Evolutionary conservation across 768 basidiomycete species (phyloP).

Genomic region (Termitomyces sp.): DNA sequence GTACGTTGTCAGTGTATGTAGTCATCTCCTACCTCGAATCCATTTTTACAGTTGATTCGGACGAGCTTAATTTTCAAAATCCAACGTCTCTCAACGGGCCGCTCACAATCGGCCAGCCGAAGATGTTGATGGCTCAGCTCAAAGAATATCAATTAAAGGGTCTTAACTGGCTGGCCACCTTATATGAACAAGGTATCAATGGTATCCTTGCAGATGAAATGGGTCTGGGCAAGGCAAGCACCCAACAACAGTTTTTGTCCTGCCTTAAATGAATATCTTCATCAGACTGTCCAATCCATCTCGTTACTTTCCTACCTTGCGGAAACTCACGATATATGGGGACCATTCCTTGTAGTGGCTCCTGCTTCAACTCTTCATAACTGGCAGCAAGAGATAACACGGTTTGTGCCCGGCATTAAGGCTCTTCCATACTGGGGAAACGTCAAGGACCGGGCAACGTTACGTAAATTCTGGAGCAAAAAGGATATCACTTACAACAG

Average conservation of each 20-base stretch:
- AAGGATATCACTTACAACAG: conserved; percentile 94
- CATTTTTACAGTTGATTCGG: conserved; percentile 69
- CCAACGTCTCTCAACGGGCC: conserved; percentile 85
- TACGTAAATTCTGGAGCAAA: conserved; percentile 97
- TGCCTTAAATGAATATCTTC: background rate
- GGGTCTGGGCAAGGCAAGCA: conserved; percentile 80
- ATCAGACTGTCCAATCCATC: conserved; percentile 94
- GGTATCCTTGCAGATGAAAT: conserved; percentile 99
- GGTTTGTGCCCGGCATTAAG: conserved; percentile 91
- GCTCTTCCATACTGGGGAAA: conserved; percentile 98
- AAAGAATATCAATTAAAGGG: conserved; percentile 99
- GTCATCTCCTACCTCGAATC: conserved; percentile 3
- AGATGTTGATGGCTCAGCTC: conserved; percentile 92
- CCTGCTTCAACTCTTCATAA: conserved; percentile 97
- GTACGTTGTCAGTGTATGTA: conserved; percentile 29
- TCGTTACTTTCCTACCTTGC: conserved; percentile 93
- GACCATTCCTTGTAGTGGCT: conserved; percentile 96
- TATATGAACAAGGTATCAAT: conserved; percentile 99
- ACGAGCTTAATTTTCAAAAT: conserved; percentile 99
- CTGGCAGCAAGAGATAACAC: conserved; percentile 97
- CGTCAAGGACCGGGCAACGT: conserved; percentile 88
- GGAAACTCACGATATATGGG: conserved; percentile 98
- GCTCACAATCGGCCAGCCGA: conserved; percentile 84
- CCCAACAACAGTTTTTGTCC: background rate
- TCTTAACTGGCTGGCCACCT: conserved; percentile 93